Percentiles rank a stretch among this genome's conserved stretches.
phyloP scores from a whole-genome alignment of 2,329 filamentous ascomycete genomes.

The Cercospora sojina region DNA sequence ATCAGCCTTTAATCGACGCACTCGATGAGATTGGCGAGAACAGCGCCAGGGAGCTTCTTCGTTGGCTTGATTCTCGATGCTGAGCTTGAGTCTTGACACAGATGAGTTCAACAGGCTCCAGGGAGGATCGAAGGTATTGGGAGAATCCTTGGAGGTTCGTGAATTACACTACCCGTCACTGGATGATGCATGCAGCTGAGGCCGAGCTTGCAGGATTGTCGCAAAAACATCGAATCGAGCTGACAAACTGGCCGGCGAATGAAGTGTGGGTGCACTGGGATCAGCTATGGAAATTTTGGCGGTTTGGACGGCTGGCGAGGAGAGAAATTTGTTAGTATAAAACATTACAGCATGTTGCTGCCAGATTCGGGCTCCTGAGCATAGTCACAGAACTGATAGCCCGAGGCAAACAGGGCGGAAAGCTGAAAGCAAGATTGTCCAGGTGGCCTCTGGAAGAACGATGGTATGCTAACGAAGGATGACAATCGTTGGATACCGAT shows the following conservation, averaged over 20 bases:
- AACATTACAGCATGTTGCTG: not conserved
- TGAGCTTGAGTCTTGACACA: not conserved
- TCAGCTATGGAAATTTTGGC: not conserved
- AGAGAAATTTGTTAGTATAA: not conserved
- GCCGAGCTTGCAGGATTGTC: not conserved
- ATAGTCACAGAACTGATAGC: not conserved
- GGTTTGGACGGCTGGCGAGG: not conserved
- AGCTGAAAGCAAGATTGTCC: not conserved
- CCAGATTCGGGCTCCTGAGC: not conserved
- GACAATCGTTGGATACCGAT: not conserved
- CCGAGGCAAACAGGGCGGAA: not conserved
- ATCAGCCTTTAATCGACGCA: not conserved
- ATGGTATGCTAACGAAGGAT: not conserved
- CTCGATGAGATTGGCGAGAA: not conserved
- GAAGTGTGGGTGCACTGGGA: not conserved
- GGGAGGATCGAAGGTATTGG: not conserved
- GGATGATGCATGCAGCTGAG: not conserved
- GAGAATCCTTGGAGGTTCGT: not conserved
- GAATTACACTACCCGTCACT: not conserved
- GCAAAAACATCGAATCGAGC: not conserved
- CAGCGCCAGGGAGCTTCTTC: not conserved
- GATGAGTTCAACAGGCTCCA: not conserved
- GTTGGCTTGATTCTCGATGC: not conserved
- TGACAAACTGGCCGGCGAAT: not conserved
- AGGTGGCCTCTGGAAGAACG: not conserved